Percentiles rank a stretch among this genome's conserved stretches.
Conservation (phyloP, 352 stramenopile genomes). For the Globisporangium rhizosaccharum region DNA sequence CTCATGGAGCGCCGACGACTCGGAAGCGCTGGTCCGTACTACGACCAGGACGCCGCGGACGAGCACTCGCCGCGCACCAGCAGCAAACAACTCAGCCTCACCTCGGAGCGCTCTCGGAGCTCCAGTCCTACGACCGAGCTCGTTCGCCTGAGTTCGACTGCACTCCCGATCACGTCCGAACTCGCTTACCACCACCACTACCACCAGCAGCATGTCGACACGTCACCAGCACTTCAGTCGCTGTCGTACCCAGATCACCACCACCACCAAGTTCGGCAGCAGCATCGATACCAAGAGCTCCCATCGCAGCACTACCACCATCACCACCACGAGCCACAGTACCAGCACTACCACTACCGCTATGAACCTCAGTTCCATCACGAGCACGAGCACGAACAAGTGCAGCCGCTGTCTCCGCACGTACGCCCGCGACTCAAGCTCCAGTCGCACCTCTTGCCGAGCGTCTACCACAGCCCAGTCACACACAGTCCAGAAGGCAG, state of each 20-base stretch:
- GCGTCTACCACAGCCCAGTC: neutral
- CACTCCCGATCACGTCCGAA: too few species aligned
- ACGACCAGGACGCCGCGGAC: constrained; percentile 2
- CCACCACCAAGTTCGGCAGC: too few species aligned
- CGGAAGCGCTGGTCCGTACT: neutral
- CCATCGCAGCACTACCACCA: neutral
- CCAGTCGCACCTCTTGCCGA: neutral
- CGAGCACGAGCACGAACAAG: neutral
- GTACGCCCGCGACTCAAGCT: neutral
- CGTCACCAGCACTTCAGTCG: too few species aligned
- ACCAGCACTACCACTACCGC: constrained; percentile 7
- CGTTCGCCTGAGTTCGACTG: too few species aligned
- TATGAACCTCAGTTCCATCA: neutral
- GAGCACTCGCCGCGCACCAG: neutral
- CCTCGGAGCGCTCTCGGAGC: too few species aligned
- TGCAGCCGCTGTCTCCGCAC: constrained; percentile 1
- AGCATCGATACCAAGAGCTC: neutral
- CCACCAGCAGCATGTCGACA: too few species aligned
- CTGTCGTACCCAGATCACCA: too few species aligned
- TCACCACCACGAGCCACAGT: neutral
- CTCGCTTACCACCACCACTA: too few species aligned
- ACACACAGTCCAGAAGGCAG: neutral
- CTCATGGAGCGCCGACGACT: constrained; percentile 3
- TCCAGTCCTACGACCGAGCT: too few species aligned
- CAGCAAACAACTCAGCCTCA: too few species aligned